Conservation (phyloP, 768 basidiomycete genomes). For the Boletellus emodensis region DNA sequence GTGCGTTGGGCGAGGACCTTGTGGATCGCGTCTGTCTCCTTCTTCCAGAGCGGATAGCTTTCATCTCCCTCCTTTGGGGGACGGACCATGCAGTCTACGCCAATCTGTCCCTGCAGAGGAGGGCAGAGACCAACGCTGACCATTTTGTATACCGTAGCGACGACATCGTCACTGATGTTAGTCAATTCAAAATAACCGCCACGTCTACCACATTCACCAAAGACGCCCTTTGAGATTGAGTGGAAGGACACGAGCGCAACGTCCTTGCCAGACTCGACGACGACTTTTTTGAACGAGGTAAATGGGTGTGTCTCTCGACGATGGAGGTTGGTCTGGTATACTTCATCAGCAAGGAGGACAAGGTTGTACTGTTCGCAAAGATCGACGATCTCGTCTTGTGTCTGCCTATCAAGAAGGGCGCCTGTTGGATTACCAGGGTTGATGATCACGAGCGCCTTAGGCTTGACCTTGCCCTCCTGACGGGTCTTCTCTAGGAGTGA, state of each 20-base stretch:
- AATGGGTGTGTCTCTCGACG: conserved; percentile 64
- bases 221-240: conserved; percentile 94
- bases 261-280: conserved; percentile 55
- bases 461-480: conserved; percentile 48
- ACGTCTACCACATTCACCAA: conserved; percentile 94
- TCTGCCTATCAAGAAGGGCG: conserved; percentile 65
- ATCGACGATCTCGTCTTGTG: conserved; percentile 72
- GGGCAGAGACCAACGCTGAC: conserved; percentile 88
- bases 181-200: conserved; percentile 95
- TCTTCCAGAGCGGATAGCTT: conserved; percentile 75
- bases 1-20: conserved; percentile 68
- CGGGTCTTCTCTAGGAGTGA: conserved; percentile 62
- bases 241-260: conserved; percentile 93
- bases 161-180: conserved; percentile 73
- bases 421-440: conserved; percentile 99
- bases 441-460: conserved; percentile 92
- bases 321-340: conserved; percentile 96
- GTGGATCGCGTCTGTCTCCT: conserved; percentile 82
- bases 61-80: conserved; percentile 75
- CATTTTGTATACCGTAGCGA: conserved; percentile 95
- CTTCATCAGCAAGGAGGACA: conserved; percentile 94
- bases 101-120: conserved; percentile 86
- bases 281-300: conserved; percentile 90
- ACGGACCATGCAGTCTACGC: conserved; percentile 90
- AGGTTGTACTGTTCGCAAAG: conserved; percentile 83